phyloP scores from a whole-genome alignment of 345 rosid genomes.

The Xanthoceras sorbifolium region DNA sequence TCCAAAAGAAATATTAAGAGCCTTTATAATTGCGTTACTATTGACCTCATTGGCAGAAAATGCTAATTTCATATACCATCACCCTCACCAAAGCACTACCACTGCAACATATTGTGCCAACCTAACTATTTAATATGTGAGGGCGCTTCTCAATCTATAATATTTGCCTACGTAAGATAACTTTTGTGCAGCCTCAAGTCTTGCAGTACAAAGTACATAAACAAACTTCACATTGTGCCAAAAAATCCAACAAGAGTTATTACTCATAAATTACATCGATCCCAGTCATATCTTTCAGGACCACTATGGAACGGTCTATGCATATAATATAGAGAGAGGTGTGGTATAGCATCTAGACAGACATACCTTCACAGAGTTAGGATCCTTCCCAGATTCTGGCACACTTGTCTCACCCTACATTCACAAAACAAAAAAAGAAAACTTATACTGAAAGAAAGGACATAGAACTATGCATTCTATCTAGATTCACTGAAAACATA shows the following conservation, averaged over 20 bases:
- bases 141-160: neutral
- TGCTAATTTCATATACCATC: neutral
- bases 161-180: neutral
- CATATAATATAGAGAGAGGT: neutral
- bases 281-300: neutral
- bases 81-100: neutral
- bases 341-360: neutral
- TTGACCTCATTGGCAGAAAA: neutral
- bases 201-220: neutral
- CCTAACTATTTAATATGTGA: neutral
- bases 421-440: slow-evolving; percentile 24
- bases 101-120: neutral
- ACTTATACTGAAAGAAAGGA: slow-evolving; percentile 15
- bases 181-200: neutral
- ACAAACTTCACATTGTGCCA: neutral
- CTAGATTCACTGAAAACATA: neutral
- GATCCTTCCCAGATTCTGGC: slow-evolving; percentile 72
- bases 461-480: slow-evolving; percentile 8
- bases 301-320: neutral
- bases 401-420: slow-evolving; percentile 79
- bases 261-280: neutral
- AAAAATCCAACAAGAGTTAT: neutral
- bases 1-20: neutral
- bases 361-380: slow-evolving; percentile 59
- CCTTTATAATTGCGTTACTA: neutral